These are phyloP conservation scores for Scedosporium apiospermum DNA, from an alignment of 2,329 filamentous ascomycete species.

Conservation along the genomic window DNA sequence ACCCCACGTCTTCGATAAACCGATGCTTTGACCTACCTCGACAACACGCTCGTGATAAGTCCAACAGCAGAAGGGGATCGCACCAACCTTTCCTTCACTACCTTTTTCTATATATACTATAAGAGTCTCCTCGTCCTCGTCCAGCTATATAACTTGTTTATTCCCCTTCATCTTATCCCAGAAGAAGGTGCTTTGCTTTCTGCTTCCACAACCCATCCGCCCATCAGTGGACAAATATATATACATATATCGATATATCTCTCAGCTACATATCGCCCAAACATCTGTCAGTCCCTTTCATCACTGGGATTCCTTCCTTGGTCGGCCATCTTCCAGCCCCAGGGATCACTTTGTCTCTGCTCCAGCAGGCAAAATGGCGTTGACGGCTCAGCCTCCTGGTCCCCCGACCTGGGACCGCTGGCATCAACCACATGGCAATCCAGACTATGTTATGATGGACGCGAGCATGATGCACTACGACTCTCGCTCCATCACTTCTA, in stretches of 20 bases:
- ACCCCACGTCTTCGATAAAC: neutral
- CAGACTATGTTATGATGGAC: conserved; percentile 40
- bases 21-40: neutral
- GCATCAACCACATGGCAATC: conserved; percentile 32
- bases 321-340: neutral
- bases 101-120: neutral
- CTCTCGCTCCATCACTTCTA: conserved; percentile 23
- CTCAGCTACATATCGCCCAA: neutral
- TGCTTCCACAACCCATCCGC: neutral
- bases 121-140: neutral
- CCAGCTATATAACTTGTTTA: neutral
- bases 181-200: neutral
- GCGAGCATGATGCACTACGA: conserved; percentile 39
- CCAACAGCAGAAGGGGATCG: neutral
- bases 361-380: conserved; percentile 28
- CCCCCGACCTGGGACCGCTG: conserved; percentile 45
- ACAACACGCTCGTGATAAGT: neutral
- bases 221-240: neutral
- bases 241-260: neutral
- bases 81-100: neutral
- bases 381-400: conserved; percentile 34
- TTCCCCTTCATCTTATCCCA: conserved; percentile 5
- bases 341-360: neutral
- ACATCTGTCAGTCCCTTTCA: neutral
- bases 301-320: neutral